Conservation (phyloP, 805 yeast genomes). For the Wickerhamia fluorescens region DNA sequence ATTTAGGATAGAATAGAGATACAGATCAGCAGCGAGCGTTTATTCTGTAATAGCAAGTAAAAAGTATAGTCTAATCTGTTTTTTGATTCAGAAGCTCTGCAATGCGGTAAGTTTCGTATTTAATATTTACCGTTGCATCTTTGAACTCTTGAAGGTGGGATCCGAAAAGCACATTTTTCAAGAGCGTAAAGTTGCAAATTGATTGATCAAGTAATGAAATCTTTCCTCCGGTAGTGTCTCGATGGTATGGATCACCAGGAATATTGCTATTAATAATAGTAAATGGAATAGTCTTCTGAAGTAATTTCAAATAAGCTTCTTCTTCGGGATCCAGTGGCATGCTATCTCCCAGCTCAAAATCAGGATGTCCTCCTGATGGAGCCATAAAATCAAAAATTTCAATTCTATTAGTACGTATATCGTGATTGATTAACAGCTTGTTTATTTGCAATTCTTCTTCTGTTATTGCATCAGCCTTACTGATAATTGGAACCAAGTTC, state of each 20-base stretch:
- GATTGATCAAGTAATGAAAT: slow-evolving; percentile 11
- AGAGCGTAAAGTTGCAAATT: slow-evolving; percentile 13
- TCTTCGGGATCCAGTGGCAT: slow-evolving; percentile 9
- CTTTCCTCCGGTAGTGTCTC: slow-evolving; percentile 14
- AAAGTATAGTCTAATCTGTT: too few species aligned
- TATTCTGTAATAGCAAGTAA: too few species aligned
- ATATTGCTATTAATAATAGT: slow-evolving; percentile 9
- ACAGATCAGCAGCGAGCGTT: too few species aligned
- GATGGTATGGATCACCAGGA: slow-evolving; percentile 3
- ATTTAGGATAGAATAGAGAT: too few species aligned
- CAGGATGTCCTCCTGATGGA: too few species aligned
- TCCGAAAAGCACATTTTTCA: slow-evolving; percentile 14
- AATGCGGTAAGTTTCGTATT: slow-evolving; percentile 13
- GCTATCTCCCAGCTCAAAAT: too few species aligned
- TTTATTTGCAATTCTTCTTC: slow-evolving; percentile 45
- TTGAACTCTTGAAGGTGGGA: slow-evolving; percentile 22
- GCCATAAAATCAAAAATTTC: slow-evolving; percentile 18
- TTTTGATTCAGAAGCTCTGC: not conserved
- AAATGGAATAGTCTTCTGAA: slow-evolving; percentile 15
- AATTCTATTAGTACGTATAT: slow-evolving; percentile 50
- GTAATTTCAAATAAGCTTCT: slow-evolving; percentile 4
- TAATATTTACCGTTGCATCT: slow-evolving; percentile 13
- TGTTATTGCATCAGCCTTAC: slow-evolving; percentile 74
- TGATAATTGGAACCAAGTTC: slow-evolving; percentile 74
- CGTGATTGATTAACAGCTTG: slow-evolving; percentile 46